phyloP scores from a whole-genome alignment of 495 filamentous ascomycete species.

The Daldinia loculata region DNA sequence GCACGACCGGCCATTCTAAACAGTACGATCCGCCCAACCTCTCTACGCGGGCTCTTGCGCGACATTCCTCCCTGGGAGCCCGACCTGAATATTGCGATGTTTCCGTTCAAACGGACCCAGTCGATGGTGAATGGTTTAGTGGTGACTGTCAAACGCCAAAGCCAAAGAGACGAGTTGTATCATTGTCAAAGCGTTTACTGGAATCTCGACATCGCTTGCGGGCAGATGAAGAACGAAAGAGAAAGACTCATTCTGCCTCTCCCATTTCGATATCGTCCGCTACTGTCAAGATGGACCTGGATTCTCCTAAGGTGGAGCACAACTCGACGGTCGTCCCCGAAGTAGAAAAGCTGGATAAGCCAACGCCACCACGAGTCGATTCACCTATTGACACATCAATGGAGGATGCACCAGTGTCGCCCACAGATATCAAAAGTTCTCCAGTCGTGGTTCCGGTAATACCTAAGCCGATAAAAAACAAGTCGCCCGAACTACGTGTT shows the following conservation, averaged over 20 bases:
- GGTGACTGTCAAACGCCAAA: conserved; percentile 40
- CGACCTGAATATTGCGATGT: conserved; percentile 55
- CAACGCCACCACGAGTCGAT: conserved; percentile 2
- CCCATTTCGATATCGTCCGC: conserved; percentile 35
- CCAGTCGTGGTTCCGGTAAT: neutral
- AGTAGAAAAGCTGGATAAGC: conserved; percentile 20
- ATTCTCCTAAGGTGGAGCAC: conserved; percentile 42
- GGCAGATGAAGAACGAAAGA: conserved; percentile 48
- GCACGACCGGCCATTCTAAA: conserved; percentile 30
- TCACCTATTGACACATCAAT: conserved; percentile 36
- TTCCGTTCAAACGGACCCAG: conserved; percentile 60
- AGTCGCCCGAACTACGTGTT: conserved; percentile 58
- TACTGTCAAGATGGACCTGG: conserved; percentile 47
- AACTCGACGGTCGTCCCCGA: conserved; percentile 19
- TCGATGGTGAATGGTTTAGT: conserved; percentile 56
- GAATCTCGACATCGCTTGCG: conserved; percentile 54
- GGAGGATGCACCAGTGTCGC: conserved; percentile 36
- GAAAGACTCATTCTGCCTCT: conserved; percentile 28
- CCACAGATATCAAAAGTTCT: conserved; percentile 31
- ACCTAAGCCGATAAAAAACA: conserved; percentile 45
- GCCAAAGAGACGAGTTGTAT: conserved; percentile 53
- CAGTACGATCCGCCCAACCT: conserved; percentile 25
- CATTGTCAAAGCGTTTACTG: conserved; percentile 58
- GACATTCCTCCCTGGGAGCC: conserved; percentile 45
- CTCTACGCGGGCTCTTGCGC: conserved; percentile 40